These are phyloP conservation scores for Hanseniaspora jakobsenii DNA, from an alignment of 805 yeast species.

Conservation along the genomic window DNA sequence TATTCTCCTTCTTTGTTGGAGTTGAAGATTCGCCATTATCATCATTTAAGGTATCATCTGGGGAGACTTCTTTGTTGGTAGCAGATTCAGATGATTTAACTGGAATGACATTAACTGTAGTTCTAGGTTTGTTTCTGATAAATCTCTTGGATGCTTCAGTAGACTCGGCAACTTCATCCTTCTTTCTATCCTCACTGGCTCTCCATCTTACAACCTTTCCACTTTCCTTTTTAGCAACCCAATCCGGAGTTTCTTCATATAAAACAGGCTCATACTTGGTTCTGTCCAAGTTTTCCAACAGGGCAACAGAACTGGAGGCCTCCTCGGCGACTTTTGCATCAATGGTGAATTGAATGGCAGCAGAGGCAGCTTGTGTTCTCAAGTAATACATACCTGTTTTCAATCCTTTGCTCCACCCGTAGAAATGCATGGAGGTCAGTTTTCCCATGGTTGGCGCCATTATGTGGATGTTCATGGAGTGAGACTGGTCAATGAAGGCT, in stretches of 20 bases:
- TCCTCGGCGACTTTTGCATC: constrained; percentile 87
- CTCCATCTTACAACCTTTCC: constrained; percentile 15
- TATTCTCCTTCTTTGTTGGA: constrained; percentile 28
- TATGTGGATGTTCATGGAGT: constrained; percentile 79
- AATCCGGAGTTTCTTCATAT: constrained; percentile 17
- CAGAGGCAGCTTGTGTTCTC: constrained; percentile 93
- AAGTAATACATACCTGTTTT: constrained; percentile 98
- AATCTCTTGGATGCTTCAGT: constrained; percentile 18
- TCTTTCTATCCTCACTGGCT: constrained; percentile 15
- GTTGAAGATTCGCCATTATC: constrained; percentile 20
- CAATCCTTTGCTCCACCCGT: constrained; percentile 96
- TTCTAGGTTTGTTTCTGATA: constrained; percentile 2
- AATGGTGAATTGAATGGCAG: constrained; percentile 86
- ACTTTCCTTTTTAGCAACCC: constrained; percentile 17
- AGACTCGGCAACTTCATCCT: constrained; percentile 13
- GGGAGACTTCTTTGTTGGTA: constrained; percentile 12
- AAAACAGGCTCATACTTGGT: constrained; percentile 28
- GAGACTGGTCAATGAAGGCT: constrained; percentile 81
- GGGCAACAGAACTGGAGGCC: constrained; percentile 46
- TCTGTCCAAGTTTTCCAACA: constrained; percentile 29
- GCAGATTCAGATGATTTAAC: background rate
- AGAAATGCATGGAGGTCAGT: constrained; percentile 94
- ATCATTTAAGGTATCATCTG: constrained; percentile 13
- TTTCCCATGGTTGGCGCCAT: constrained; percentile 91
- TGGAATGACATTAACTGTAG: background rate